Evolutionary conservation across 257 asterid species (phyloP).

Genomic region (Nemophila menziesii): DNA sequence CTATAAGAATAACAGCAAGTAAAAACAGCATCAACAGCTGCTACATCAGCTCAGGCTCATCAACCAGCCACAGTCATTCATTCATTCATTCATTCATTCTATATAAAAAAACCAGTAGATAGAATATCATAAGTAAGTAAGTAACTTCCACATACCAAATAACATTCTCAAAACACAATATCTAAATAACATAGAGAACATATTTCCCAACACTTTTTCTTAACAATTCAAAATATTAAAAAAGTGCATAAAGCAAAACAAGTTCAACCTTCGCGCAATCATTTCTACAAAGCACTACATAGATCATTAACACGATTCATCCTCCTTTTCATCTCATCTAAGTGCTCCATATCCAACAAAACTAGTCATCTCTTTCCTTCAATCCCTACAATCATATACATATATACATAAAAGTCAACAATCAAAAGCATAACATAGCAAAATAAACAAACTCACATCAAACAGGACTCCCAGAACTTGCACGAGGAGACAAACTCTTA

Average conservation of each 20-base stretch:
- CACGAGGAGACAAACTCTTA: conserved; percentile 63
- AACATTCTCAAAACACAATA: conserved; percentile 10
- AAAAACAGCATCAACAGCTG: conserved; percentile 26
- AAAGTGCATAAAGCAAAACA: neutral
- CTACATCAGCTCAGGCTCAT: conserved; percentile 25
- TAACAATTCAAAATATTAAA: neutral
- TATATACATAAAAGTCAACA: neutral
- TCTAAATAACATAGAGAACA: conserved; percentile 6
- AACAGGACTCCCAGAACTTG: conserved; percentile 57
- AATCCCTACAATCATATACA: no score
- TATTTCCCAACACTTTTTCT: neutral
- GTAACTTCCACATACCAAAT: no score
- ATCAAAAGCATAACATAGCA: neutral
- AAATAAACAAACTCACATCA: conserved; percentile 42
- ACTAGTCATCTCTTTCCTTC: no score
- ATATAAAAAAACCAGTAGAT: conserved; percentile 56
- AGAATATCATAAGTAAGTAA: conserved; percentile 32
- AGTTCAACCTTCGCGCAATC: conserved; percentile 8
- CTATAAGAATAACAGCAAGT: conserved; percentile 17
- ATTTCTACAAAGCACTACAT: conserved; percentile 38
- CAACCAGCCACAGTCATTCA: conserved; percentile 41
- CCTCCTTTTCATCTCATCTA: no score
- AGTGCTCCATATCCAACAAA: no score
- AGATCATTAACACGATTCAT: no score
- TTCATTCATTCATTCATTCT: no score